Conservation (phyloP, 2,329 filamentous ascomycete species). For the Magnaporthiopsis poae region DNA sequence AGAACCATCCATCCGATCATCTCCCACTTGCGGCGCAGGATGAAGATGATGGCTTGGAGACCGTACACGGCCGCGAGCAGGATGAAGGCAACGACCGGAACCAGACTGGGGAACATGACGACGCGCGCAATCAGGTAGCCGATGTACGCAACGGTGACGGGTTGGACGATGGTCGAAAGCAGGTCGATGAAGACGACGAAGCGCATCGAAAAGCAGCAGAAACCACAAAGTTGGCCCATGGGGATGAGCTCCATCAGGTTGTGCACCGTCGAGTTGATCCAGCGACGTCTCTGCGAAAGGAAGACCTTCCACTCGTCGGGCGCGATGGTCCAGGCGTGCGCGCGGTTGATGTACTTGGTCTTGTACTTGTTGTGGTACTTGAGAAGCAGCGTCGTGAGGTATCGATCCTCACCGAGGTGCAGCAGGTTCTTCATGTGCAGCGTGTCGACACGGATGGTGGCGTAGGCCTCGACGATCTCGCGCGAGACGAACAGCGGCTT, state of each 20-base stretch:
- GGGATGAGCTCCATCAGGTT: slow-evolving; percentile 94
- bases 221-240: slow-evolving; percentile 87
- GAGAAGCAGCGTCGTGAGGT: slow-evolving; percentile 84
- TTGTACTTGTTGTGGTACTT: slow-evolving; percentile 91
- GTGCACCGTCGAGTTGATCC: slow-evolving; percentile 99
- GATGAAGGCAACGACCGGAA: slow-evolving; percentile 81
- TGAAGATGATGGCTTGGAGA: slow-evolving; percentile 94
- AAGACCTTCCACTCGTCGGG: slow-evolving; percentile 91
- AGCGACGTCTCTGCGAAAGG: slow-evolving; percentile 93
- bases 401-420: slow-evolving; percentile 94
- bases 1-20: slow-evolving; percentile 99
- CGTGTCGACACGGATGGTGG: slow-evolving; percentile 91
- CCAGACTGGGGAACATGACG: slow-evolving; percentile 43
- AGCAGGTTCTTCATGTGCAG: slow-evolving; percentile 98
- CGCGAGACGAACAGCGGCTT: slow-evolving; percentile 94
- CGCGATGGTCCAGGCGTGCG: slow-evolving; percentile 93
- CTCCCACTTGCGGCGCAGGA: slow-evolving; percentile 92
- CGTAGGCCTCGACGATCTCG: slow-evolving; percentile 78
- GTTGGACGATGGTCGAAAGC: slow-evolving; percentile 82
- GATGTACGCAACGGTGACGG: slow-evolving; percentile 83
- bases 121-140: slow-evolving; percentile 76
- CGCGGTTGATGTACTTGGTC: slow-evolving; percentile 90
- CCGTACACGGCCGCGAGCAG: slow-evolving; percentile 92
- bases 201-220: slow-evolving; percentile 99
- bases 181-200: slow-evolving; percentile 94